Evolutionary conservation across 2,329 filamentous ascomycete genomes (phyloP), one percentile per base, ranked within the genome.

Genomic region (Trichoderma polysporum): DNA sequence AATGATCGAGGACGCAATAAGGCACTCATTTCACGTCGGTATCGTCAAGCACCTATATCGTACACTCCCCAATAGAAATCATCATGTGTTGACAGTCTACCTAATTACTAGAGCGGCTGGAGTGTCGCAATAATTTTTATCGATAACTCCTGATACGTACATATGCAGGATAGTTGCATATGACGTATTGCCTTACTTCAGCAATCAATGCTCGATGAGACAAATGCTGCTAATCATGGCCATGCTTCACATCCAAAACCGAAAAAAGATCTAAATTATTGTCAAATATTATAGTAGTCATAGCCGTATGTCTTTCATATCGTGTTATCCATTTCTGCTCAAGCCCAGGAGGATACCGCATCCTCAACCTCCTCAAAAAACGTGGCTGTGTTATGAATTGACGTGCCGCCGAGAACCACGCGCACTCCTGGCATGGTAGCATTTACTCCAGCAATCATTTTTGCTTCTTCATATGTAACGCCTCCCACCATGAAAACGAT

Each of bases 391-490:
- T 97, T 99, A 74, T 97, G 92, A 71, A 99, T 85, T 7, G 87
- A 88, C 0, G 95, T 98, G 3, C 93, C 94, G 10, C 93, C 94
- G 6, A 99, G 81, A 12, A 98, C 93, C 4, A 99, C 90, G 65
- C 95, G 87, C 10, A 98, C 86, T 0, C 95, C 95, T 0, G 94
- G 94, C 12, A 91, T 91, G 66, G 90, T 92, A 19, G 93, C 93
- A 79, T 99, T 99, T 68, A 99, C 89, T 71, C 94, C 89, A n/a
- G 95, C 93, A 45, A 98, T 88, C 85, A 93, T 93, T 81, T 97
- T 97, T 6, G 95, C 94, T 78, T 99, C 95, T 78, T 99, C 95
- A 74, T 97, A 99, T 0, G 95, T 99, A 19, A 91, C 89, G 2
- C 95, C 95, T 6, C 95, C 95, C 27, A 97, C 85, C 75, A 99